Evolutionary conservation across 192 early-diverging fungal species (phyloP), one percentile per base, ranked within the genome.

Genomic region (Coemansia biformis): DNA sequence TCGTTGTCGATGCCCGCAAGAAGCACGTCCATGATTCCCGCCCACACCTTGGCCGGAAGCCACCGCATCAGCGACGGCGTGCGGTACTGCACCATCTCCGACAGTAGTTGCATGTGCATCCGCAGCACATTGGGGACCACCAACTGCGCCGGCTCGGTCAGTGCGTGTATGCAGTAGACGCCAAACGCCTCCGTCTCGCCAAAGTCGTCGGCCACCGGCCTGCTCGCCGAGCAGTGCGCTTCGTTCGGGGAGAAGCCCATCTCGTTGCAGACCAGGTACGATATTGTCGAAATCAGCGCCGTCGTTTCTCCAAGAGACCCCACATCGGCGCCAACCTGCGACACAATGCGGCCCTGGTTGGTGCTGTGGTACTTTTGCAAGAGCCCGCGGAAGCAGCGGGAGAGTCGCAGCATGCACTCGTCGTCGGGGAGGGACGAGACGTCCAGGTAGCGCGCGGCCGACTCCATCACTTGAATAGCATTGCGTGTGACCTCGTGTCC

Each of bases 161-260:
- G 61, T n/a, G 50, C 52, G 12, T 73, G 58, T 4, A 73, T 52
- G 49, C 69, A 73, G 35, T 66, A 73, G 9, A 73, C 31, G 0
- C 69, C 69, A 47, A 62, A 73, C 16, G 61, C 46, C 42, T 73
- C 69, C 6, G 69, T 66, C 37, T 73, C 69, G 24, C 69, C 69
- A 57, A 57, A 73, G 28, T 46, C 52, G n/a, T 73, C 63, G 12
- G 58, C 60, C 1, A 66, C 63, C 7, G 44, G 42, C n/a, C 29
- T 60, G 51, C 33, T 35, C 11, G 48, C 53, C 33, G 57, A 46
- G 9, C 45, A 36, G 22, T 41, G 38, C 0, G 57, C 46, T 24
- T 73, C 69, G 23, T 73, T 51, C 2, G 57, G 46, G 13, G 69
- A 54, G 36, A 73, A 66, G 3, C 69, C 69, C 61, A 73, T 66